phyloP scores from a whole-genome alignment of 371 early-diverging fungal species.

The Syncephalastrum monosporum region DNA sequence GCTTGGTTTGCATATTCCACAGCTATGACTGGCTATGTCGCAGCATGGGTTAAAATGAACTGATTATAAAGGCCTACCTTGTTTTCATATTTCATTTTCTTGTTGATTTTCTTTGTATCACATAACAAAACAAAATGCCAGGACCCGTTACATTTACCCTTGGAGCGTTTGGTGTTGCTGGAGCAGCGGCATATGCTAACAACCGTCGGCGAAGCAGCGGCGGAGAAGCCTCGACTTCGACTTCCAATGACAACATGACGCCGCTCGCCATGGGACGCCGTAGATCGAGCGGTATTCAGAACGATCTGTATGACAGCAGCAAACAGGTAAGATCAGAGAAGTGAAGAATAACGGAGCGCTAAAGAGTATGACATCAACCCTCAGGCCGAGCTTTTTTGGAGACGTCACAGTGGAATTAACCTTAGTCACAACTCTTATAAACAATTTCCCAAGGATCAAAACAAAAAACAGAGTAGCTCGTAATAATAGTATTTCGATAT shows the following conservation, averaged over 20 bases:
- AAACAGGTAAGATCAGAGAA: slow-evolving; percentile 7
- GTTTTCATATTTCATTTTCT: too few species aligned
- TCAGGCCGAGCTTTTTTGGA: slow-evolving; percentile 16
- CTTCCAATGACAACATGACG: neutral
- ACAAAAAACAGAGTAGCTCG: too few species aligned
- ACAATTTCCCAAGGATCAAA: slow-evolving; percentile 5
- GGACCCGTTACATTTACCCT: slow-evolving; percentile 5
- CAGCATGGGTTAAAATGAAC: too few species aligned
- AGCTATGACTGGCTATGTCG: too few species aligned
- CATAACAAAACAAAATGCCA: slow-evolving; percentile 2
- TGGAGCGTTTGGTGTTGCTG: slow-evolving; percentile 12
- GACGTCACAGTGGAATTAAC: slow-evolving; percentile 13
- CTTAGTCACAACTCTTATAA: slow-evolving; percentile 12
- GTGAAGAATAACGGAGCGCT: neutral
- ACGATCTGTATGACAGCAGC: slow-evolving; percentile 9
- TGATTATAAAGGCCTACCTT: too few species aligned
- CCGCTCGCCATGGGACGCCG: slow-evolving; percentile 11
- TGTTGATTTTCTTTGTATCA: too few species aligned
- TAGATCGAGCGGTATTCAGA: slow-evolving; percentile 8
- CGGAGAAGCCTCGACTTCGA: neutral
- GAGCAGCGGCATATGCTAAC: slow-evolving; percentile 5
- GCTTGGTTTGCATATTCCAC: too few species aligned
- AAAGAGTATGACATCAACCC: neutral
- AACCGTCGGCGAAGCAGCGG: neutral
- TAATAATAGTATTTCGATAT: too few species aligned